Evolutionary conservation across 306 rosid genomes (phyloP).

Genomic region (Dalbergia oliveri): DNA sequence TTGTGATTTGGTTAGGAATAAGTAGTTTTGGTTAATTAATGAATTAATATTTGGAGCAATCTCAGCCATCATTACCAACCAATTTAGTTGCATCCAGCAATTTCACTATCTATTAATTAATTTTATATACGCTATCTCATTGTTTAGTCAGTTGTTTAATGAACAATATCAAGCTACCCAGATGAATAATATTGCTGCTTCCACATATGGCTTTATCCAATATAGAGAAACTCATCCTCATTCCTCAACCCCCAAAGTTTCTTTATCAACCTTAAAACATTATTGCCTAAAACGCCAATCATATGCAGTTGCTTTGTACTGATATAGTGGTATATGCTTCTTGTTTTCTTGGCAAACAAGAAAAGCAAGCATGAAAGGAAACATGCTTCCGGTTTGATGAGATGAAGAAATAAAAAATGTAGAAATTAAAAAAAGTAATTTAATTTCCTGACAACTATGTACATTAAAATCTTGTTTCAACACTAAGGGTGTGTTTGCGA

Average conservation of each 20-base stretch:
- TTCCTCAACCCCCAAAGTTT: conserved; percentile 5
- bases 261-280: neutral
- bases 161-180: neutral
- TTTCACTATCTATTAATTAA: neutral
- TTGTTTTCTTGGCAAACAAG: conserved; percentile 37
- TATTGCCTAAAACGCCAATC: conserved; percentile 36
- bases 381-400: conserved; percentile 23
- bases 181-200: neutral
- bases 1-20: conserved; percentile 15
- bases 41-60: neutral
- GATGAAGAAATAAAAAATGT: neutral
- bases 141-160: neutral
- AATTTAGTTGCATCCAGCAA: conserved; percentile 41
- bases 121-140: neutral
- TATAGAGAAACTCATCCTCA: neutral
- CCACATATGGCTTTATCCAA: neutral
- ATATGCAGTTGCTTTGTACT: conserved; percentile 36
- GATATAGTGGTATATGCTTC: neutral
- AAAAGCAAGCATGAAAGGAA: neutral
- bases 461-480: conserved; percentile 14
- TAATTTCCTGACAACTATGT: conserved; percentile 24
- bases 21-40: neutral
- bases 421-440: neutral
- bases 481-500: no score
- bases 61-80: neutral